Base-by-base conservation (phyloP, 2,329 filamentous ascomycete genomes). In the Hypoxylon sp. region DNA sequence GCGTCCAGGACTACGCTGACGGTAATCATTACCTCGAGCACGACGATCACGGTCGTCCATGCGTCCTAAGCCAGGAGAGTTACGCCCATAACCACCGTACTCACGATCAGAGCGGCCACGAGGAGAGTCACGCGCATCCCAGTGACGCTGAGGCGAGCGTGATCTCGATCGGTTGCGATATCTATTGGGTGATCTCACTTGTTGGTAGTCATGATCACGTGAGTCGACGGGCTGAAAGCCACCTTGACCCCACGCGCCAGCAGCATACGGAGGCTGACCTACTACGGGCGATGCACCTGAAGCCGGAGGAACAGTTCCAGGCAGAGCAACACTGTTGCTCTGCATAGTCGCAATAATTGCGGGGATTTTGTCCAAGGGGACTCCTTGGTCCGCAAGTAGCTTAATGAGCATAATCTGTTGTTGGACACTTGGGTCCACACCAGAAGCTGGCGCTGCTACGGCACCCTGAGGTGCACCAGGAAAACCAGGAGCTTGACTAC, bases 1-100 rank as follows among this genome's bases (percentile, higher is more conserved):
- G 68, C 90, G 89, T 60, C 88, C 87, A 58, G 87, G 93, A 74
- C 92, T 97, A 75, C 96, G 92, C 77, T 97, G 93, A 69, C 95
- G 92, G 80, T 97, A 97, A 38, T 93, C 89, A 57, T 84, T 81
- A 63, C 83, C 85, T 65, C 88, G 84, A 40, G 85, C 84, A 55
- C 84, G 79, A 68, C 83, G 83, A 51, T 86, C 84, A 67, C 82
- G 81, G 44, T 85, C 84, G 67, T 88, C 86, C 61, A 83, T 83
- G 53, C 84, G 84, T 62, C 85, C 86, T 70, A 86, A 84, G 60
- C 86, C 85, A 33, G 88, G 87, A 16, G 89, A 90, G 74, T 90
- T 88, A 65, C 87, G 89, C 64, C 91, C 89, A 79, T 92, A 95
- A 56, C 90, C 87, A 64, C 87, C 90, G 78, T 90, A 91, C 5